phyloP scores from a whole-genome alignment of 2,329 filamentous ascomycete genomes.

The Ilyonectria destructans region DNA sequence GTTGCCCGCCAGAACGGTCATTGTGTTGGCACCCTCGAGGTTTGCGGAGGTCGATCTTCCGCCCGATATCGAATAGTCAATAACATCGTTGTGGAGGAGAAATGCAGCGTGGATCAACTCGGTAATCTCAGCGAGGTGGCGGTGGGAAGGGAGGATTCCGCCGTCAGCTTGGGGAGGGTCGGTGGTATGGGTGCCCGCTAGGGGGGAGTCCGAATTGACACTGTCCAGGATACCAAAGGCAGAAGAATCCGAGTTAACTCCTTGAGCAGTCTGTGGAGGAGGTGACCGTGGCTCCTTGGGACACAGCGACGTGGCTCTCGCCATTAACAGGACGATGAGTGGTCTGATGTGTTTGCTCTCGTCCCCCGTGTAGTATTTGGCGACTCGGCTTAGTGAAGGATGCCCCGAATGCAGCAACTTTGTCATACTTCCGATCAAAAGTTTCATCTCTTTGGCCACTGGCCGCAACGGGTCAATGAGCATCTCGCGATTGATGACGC shows the following conservation, averaged over 20 bases:
- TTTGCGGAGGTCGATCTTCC: conserved; percentile 92
- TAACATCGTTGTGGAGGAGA: conserved; percentile 98
- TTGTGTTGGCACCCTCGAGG: conserved; percentile 97
- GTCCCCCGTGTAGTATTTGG: conserved; percentile 97
- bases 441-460: conserved; percentile 97
- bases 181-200: conserved; percentile 48
- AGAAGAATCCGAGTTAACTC: conserved; percentile 70
- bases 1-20: conserved; percentile 96
- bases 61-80: conserved; percentile 90
- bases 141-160: conserved; percentile 92
- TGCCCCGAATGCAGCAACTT: conserved; percentile 95
- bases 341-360: conserved; percentile 98
- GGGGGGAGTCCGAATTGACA: conserved; percentile 70
- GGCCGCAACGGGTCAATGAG: conserved; percentile 89
- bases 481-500: conserved; percentile 73
- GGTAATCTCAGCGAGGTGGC: conserved; percentile 94
- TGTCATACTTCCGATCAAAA: conserved; percentile 92
- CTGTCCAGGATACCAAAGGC: conserved; percentile 78
- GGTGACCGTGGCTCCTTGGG: conserved; percentile 67
- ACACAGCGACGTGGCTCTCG: conserved; percentile 88
- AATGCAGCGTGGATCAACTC: conserved; percentile 98
- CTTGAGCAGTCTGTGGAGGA: conserved; percentile 59
- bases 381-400: conserved; percentile 92
- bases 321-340: conserved; percentile 96
- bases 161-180: conserved; percentile 63